Base-by-base conservation (phyloP, 2,329 filamentous ascomycete genomes). In the Cephalotrichum gorgonifer region DNA sequence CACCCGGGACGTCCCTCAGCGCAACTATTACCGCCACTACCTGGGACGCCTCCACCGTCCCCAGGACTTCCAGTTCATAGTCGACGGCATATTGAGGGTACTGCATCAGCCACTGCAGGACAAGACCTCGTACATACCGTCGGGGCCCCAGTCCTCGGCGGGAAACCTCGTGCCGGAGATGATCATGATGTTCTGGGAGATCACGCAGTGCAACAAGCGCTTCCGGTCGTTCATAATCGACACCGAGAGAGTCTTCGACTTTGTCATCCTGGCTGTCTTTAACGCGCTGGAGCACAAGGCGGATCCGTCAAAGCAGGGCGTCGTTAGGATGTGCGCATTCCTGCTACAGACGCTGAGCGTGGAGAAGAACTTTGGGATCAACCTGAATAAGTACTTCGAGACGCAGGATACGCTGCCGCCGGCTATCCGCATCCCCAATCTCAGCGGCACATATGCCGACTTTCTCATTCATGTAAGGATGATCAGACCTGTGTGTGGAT, bases 141-240 rank as follows among this genome's bases (percentile, higher is more conserved):
- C 46, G n/a, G 88, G 89, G 4, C 85, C 84, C 35, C 88, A 94
- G 58, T 79, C 85, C 44, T 79, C 85, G 0, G 28, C 28, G 8
- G 73, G 88, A 47, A 88, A 87, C 60, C 52, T 53, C 4, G 88
- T 90, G 0, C 90, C 93, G 2, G 93, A 98, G 66, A 94, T 94
- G 71, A 83, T 97, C 49, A 93, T 96, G 78, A 75, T 98, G 2
- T 96, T 97, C 62, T 98, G 93, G 93, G 93, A 98, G 69, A 81
- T 88, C 33, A 81, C 93, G 4, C 93, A 98, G 65, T 96, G 91
- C 75, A 98, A 98, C 68, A 97, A 95, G 68, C 79, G 91, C 51
- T 98, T 98, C 68, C 79, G 93, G 28, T 88, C 89, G 1, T 98
- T 96, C 65, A 93, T 98, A 59, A 91, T 97, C 54, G 93, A 98